Base-by-base conservation (phyloP, 2,329 filamentous ascomycete genomes). In the Sclerotinia sclerotiorum region DNA sequence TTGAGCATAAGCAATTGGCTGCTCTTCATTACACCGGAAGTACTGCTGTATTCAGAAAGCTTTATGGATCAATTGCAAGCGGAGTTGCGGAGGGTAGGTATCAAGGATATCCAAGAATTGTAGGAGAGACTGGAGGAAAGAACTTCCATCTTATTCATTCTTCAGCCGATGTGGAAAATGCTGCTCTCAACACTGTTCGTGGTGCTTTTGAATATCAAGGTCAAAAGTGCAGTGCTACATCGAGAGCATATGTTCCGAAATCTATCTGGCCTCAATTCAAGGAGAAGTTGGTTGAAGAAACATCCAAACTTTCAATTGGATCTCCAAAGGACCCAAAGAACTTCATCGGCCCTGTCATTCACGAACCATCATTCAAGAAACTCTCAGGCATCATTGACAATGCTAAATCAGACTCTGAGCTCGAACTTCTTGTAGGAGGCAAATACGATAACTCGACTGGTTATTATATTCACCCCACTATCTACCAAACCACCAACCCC, bases 1-100 rank as follows among this genome's bases (percentile, higher is more conserved):
- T 97, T 54, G 84, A 84, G 65, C 92, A 95, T 83, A 87, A 83
- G 73, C 84, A 96, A 70, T 96, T 98, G 75, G 90, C 93, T 13
- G 90, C 92, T n/a, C 87, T 98, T 39, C 93, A 97, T 83, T 98
- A 94, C 84, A 98, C 94, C 0, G 94, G 94, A 70, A 95, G 91
- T 82, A 97, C 94, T 0, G 88, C 88, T 62, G 91, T 98, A 35
- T 97, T 98, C 88, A 90, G 93, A 70, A 88, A 88, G 77, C 84
- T 98, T 15, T 97, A 95, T 79, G 92, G 92, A 21, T 87, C 92
- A 79, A 97, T 97, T 75, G 91, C 92, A 15, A 83, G 86, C 71
- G 92, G 91, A 46, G 89, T 96, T 24, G 91, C 91, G 7, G 88
- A 93, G 76, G 92, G 91, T 71, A 90, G 87, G 68, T 98, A 97